Base-by-base conservation (phyloP, 768 basidiomycete genomes). In the Boletus rufocinnamomeus region DNA sequence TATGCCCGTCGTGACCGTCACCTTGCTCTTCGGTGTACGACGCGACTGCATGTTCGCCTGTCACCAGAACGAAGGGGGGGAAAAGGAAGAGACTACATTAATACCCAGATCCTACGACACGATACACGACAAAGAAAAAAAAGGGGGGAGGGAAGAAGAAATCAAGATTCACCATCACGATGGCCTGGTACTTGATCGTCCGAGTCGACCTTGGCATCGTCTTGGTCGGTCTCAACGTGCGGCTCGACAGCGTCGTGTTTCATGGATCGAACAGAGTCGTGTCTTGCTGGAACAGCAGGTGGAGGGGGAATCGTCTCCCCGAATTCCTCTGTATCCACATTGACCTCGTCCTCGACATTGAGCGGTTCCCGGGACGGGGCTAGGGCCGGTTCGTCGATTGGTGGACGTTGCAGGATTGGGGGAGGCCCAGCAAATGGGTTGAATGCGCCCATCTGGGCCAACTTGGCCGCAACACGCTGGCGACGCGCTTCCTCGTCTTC, bases 371-470 rank as follows among this genome's bases (percentile, higher is more conserved):
- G 27, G 2, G 49, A 43, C 21, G 23, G 48, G 4, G 8, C 37
- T n/a, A 27, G 11, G 17, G 38, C 49, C 1, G 44, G 50, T 46
- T 67, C 66, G 17, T 59, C 52, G 56, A 67, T 23, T 3, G 67
- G 58, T 7, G 50, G 48, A 58, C 55, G 70, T 16, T 63, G 68
- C 6, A 60, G 51, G 32, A 63, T 16, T 10, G 64, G 68, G 27
- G 75, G 72, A 30, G 67, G 76, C 16, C 76, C 72, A 9, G 77
- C 73, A 53, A 86, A 79, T 3, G 86, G 83, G 63, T 86, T 77
- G 75, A 80, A 74, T 62, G 82, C 80, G 17, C 87, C 89, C 76
- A 84, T 84, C 71, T 84, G 82, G 8, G 85, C 84, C 38, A 84
- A 66, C 23, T 74, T 76, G 58, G 84, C 86, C 25, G 86, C 82